Evolutionary conservation across 2,329 filamentous ascomycete genomes (phyloP).

Genomic region (Monosporascus cannonballus): DNA sequence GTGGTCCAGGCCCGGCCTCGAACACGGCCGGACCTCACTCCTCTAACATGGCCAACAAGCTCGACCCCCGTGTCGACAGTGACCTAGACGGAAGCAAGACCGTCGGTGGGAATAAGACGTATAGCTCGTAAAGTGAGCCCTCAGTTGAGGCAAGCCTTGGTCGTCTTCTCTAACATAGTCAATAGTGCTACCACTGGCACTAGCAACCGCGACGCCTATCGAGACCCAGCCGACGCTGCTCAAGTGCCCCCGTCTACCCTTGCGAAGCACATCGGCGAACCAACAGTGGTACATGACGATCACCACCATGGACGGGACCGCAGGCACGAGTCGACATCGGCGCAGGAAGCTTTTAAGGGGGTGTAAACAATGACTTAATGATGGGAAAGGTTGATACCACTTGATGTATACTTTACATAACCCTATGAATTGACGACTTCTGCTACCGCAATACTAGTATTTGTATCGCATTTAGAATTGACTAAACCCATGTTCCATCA

Average conservation of each 20-base stretch:
- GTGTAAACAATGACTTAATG: conserved; percentile 27
- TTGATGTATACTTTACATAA: not conserved
- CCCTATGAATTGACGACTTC: not conserved
- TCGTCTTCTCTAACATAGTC: not conserved
- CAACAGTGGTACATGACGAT: conserved; percentile 39
- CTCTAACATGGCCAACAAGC: conserved; percentile 47
- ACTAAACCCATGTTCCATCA: not conserved
- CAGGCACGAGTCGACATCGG: conserved; percentile 39
- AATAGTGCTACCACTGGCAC: conserved; percentile 4
- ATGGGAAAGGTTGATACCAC: not conserved
- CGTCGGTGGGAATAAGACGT: conserved; percentile 46
- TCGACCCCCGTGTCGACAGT: conserved; percentile 49
- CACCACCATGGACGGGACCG: conserved; percentile 35
- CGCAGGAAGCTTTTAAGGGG: conserved; percentile 43
- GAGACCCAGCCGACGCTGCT: conserved; percentile 49
- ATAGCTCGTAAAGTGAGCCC: conserved; percentile 30
- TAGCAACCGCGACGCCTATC: conserved; percentile 12
- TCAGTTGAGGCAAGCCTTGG: not conserved
- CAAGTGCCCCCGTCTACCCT: conserved; percentile 53
- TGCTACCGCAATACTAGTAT: not conserved
- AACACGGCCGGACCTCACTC: conserved; percentile 48
- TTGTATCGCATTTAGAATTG: not conserved
- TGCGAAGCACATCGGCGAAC: conserved; percentile 39
- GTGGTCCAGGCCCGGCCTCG: conserved; percentile 29
- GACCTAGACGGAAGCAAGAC: conserved; percentile 50